phyloP scores from a whole-genome alignment of 495 filamentous ascomycete species.

The Xylaria curta region DNA sequence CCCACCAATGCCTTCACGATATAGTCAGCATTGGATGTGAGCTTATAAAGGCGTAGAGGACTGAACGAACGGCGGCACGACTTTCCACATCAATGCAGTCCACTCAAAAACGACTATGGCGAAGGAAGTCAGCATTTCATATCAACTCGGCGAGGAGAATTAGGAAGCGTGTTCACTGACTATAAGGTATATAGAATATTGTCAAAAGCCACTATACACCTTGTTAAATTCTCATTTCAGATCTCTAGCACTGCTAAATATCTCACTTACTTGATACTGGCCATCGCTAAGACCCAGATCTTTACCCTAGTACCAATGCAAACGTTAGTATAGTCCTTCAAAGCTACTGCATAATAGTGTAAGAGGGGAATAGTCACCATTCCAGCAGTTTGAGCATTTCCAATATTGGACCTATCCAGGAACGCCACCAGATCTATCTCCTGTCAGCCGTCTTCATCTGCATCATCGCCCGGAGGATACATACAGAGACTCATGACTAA shows the following conservation, averaged over 20 bases:
- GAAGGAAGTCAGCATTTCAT: constrained; percentile 44
- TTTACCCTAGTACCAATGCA: constrained; percentile 26
- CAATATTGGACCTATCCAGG: constrained; percentile 72
- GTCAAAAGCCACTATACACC: constrained; percentile 71
- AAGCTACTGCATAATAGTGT: not conserved
- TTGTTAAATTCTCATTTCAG: not conserved
- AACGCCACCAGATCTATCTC: constrained; percentile 66
- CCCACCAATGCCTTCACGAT: constrained; percentile 36
- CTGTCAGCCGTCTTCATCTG: not conserved
- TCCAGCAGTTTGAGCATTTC: constrained; percentile 68
- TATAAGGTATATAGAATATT: constrained; percentile 76
- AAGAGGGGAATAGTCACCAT: constrained; percentile 35
- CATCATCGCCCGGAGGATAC: constrained; percentile 24
- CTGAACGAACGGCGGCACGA: constrained; percentile 59
- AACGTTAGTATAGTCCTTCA: not conserved
- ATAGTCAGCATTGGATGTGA: constrained; percentile 34
- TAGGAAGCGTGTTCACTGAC: constrained; percentile 33
- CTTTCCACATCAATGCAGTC: constrained; percentile 74
- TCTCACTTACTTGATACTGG: constrained; percentile 40
- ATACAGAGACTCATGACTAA: constrained; percentile 61
- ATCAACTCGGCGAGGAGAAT: not conserved
- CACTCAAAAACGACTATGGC: constrained; percentile 64
- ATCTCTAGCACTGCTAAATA: not conserved
- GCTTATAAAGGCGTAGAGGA: constrained; percentile 30
- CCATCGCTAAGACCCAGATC: constrained; percentile 48